phyloP scores from a whole-genome alignment of 176 grass and related monocot species.

The Miscanthus lutarioriparius region DNA sequence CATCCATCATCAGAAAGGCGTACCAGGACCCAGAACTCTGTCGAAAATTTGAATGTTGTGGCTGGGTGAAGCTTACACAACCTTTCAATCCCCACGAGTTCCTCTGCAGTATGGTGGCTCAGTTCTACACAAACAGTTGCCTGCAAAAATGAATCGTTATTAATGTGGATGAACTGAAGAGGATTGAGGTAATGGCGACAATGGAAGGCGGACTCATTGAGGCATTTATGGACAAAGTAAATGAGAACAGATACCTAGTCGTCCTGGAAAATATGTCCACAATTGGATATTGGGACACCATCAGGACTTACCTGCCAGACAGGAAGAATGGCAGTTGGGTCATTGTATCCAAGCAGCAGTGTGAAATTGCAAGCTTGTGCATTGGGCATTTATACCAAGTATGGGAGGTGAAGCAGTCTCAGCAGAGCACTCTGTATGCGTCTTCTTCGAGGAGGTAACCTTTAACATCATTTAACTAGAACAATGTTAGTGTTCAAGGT shows the following conservation, averaged over 20 bases:
- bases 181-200: too few species aligned
- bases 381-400: not conserved
- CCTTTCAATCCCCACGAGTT: constrained; percentile 3
- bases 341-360: not conserved
- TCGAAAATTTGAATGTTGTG: not conserved
- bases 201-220: not conserved
- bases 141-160: not conserved
- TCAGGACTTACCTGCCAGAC: not conserved
- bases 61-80: not conserved
- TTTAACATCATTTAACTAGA: not conserved
- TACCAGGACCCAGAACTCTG: not conserved
- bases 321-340: not conserved
- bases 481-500: not conserved
- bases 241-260: not conserved
- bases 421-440: not conserved
- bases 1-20: not conserved
- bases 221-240: not conserved
- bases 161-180: not conserved
- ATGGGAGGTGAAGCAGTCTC: not conserved
- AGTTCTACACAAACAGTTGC: not conserved
- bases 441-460: not conserved
- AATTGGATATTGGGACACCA: not conserved
- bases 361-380: not conserved
- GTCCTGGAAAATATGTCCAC: not conserved
- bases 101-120: not conserved